Evolutionary conservation across 805 yeast species (phyloP).

Genomic region (Clavispora asparagi): DNA sequence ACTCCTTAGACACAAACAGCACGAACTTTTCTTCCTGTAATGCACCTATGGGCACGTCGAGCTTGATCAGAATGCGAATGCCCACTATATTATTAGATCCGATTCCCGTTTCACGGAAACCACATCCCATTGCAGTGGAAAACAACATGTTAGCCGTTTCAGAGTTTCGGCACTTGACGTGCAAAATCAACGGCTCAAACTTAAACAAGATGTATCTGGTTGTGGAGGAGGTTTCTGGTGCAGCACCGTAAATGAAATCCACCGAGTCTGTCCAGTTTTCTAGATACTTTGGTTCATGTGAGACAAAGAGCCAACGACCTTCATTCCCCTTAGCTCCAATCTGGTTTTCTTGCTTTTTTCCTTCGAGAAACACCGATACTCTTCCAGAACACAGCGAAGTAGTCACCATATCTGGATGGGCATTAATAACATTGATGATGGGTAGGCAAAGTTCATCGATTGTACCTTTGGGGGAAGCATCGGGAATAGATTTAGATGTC

Average conservation of each 20-base stretch:
- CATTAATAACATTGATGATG: constrained; percentile 61
- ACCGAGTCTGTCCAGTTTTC: constrained; percentile 42
- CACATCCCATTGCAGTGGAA: constrained; percentile 73
- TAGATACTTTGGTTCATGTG: constrained; percentile 54
- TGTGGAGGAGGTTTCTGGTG: neutral
- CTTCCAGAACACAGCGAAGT: constrained; percentile 89
- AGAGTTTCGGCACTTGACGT: constrained; percentile 68
- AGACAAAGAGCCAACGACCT: constrained; percentile 78
- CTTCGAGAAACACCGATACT: constrained; percentile 77
- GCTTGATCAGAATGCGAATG: constrained; percentile 63
- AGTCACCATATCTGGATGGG: constrained; percentile 64
- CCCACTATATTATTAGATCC: constrained; percentile 78
- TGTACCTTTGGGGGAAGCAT: constrained; percentile 83
- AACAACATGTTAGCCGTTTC: constrained; percentile 57
- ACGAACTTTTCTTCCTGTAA: constrained; percentile 26
- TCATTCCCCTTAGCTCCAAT: constrained; percentile 84
- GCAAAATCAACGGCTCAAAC: constrained; percentile 81
- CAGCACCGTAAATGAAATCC: constrained; percentile 12
- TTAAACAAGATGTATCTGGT: constrained; percentile 65
- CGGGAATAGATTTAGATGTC: constrained; percentile 42
- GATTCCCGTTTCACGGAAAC: constrained; percentile 83
- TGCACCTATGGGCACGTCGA: constrained; percentile 76
- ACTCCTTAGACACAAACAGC: constrained; percentile 46
- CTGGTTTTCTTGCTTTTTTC: constrained; percentile 43
- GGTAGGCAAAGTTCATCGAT: constrained; percentile 75